Evolutionary conservation across 2,329 filamentous ascomycete species (phyloP), one percentile per base, ranked within the genome.

Genomic region (Kalmusia sp.): DNA sequence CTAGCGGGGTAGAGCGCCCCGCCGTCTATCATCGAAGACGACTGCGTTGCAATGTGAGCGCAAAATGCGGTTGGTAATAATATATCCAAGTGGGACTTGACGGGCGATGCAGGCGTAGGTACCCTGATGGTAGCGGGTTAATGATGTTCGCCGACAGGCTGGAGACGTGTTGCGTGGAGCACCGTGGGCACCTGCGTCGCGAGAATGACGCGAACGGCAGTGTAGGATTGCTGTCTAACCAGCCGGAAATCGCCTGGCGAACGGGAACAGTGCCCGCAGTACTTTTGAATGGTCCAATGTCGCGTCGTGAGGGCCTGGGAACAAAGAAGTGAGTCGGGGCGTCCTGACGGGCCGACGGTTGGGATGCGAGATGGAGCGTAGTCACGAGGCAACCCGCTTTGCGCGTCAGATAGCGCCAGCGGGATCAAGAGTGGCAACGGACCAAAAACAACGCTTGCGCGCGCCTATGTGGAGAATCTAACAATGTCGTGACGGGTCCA

Each of bases 171-270:
- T 53, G 22, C 46, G 59, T 56, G 56, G 59, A 54, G 59, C n/a
- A 28, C 34, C 49, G 49, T 49, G 47, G 35, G 46, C 35, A 37
- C 47, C 34, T 40, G 34, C 33, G 56, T 52, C 54, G 50, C 55
- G 52, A 53, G 34, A 54, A 43, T 54, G 54, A 59, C 63, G 62
- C 63, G 62, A 67, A 59, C 54, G 58, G 50, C 55, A 34, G 40
- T 14, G 33, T 33, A 30, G 27, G 38, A 43, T 14, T 7, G 21
- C 8, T 34, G 35, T 34, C 24, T 14, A 33, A 24, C 30, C 46
- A 39, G 39, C 27, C 25, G 40, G 41, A 31, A 50, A 14, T 22
- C 19, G 30, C 27, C 21, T 24, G 14, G 19, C 24, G 24, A 37
- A 17, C 34, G 11, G 22, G 17, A n/a, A 33, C 7, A 12, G 40